Evolutionary conservation across 225 moss, liverwort and hornwort species (phyloP), one percentile per base, ranked within the genome.

Genomic region (Asterella californica): DNA sequence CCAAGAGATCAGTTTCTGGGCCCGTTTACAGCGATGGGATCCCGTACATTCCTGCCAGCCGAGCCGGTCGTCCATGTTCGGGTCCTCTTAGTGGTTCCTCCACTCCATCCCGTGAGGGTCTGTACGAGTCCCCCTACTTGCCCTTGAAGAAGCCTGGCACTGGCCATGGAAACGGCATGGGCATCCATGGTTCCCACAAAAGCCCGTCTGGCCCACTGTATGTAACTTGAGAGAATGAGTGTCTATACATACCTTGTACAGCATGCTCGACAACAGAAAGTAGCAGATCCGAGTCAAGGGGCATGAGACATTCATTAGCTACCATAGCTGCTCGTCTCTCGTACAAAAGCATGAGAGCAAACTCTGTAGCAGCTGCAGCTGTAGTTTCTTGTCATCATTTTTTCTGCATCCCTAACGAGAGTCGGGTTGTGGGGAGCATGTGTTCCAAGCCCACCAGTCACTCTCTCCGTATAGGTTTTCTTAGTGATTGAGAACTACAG

Each of bases 11-110:
- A 8, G 38, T 9, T 19, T 86, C 86, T 54, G 86, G 86, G 50
- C 83, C 83, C 29, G 45, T 86, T 10, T 86, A 86, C 75, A 86
- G 81, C 21, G 86, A 86, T 49, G 86, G 86, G 19, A 72, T 67
- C 14, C 78, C 83, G 18, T 72, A 81, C 76, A 72, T 80, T 47
- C 83, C 81, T 14, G 68, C 68, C 12, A 76, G 42, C 30, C 74
- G 83, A 38, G 45, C 57, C 18, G 36, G 73, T 10, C 72, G 85
- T 10, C 72, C 82, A 12, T 64, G 37, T 37, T 86, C 86, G 30
- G 86, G 86, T 25, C 83, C 86, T 45, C 70, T 86, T 0, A 86
- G 86, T 79, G 83, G 54, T 50, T 70, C 53, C 18, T 74, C 81
- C n/a, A 86, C 86, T 76, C 86, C 86, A 15, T 63, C 79, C 53